Evolutionary conservation across 1,139 yeast genomes (phyloP).

Genomic region (Geotrichum bryndzae): DNA sequence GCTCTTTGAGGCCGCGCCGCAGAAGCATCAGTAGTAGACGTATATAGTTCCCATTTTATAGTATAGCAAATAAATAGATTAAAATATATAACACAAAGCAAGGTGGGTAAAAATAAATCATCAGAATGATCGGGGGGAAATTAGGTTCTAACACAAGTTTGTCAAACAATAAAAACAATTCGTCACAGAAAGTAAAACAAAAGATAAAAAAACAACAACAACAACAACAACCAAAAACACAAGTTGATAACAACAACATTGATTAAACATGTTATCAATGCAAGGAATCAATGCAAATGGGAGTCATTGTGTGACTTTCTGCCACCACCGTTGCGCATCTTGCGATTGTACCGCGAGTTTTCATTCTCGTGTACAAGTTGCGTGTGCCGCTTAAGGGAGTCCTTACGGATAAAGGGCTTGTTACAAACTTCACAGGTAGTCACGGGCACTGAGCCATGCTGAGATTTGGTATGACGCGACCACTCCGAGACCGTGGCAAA

Average conservation of each 20-base stretch:
- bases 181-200: background rate
- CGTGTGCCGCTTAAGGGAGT: conserved; percentile 50
- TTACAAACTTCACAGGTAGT: conserved; percentile 43
- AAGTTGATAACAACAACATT: background rate
- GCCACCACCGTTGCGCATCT: background rate
- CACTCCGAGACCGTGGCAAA: conserved; percentile 55
- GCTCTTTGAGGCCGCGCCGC: conserved; percentile 32
- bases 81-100: background rate
- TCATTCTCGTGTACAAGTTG: conserved; percentile 47
- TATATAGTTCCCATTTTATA: background rate
- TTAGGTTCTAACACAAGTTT: background rate
- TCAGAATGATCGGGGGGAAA: background rate
- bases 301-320: background rate
- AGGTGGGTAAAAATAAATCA: background rate
- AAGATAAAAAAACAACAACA: background rate
- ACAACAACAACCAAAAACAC: background rate
- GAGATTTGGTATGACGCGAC: conserved; percentile 54
- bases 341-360: conserved; percentile 15
- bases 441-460: conserved; percentile 38
- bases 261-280: background rate
- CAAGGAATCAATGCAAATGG: background rate
- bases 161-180: background rate
- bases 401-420: conserved; percentile 49
- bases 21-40: background rate
- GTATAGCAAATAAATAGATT: background rate